These are phyloP conservation scores for Solanum medicagineum DNA, from an alignment of 257 asterid species.

Conservation along the genomic window DNA sequence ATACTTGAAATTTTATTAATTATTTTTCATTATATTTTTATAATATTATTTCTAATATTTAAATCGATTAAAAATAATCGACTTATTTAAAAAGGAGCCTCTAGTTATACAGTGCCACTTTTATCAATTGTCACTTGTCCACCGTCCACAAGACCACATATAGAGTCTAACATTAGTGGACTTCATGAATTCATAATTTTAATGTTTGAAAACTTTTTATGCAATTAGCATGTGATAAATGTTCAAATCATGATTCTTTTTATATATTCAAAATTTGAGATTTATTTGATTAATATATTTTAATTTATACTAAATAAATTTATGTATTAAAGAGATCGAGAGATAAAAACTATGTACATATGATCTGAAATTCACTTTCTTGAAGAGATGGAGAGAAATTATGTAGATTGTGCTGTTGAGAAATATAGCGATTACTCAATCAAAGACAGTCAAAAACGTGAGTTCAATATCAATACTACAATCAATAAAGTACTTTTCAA, in stretches of 20 bases:
- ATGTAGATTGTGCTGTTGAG: not conserved
- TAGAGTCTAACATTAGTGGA: not conserved
- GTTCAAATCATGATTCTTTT: not conserved
- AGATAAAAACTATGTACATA: not conserved
- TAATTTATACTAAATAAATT: rapidly evolving
- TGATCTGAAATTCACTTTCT: not conserved
- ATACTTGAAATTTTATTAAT: no score
- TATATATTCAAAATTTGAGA: not conserved
- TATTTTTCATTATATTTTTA: no score
- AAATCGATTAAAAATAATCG: not conserved
- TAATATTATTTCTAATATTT: not conserved
- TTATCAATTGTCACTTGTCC: not conserved
- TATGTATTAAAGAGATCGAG: rapidly evolving
- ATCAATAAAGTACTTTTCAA: not conserved
- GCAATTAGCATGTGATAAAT: not conserved
- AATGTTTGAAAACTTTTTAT: not conserved
- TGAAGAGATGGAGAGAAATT: not conserved
- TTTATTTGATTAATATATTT: not conserved
- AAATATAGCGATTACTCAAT: not conserved
- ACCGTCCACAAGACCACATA: not conserved
- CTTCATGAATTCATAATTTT: not conserved
- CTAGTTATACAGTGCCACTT: not conserved
- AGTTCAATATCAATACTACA: not conserved
- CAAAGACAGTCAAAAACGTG: not conserved
- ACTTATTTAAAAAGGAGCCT: not conserved